Evolutionary conservation across 495 filamentous ascomycete species (phyloP), one percentile per base, ranked within the genome.

Genomic region (Sabuloglossum arenarium): DNA sequence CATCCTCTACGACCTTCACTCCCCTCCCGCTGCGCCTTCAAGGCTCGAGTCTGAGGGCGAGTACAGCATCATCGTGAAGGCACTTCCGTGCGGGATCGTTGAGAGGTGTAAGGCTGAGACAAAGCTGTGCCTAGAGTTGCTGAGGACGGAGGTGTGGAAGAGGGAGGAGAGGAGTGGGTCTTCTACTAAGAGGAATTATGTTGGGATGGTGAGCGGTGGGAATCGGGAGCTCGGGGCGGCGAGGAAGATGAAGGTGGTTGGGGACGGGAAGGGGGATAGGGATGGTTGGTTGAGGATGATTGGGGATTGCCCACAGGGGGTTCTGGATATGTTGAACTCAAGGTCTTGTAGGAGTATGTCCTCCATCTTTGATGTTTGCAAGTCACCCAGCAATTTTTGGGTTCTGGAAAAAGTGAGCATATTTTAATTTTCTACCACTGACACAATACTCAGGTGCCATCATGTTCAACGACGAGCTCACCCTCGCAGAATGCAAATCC

Each of bases 401-500:
- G 28, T 0, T 1, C 28, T 42, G 30, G 27, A n/a, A n/a, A n/a
- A n/a, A n/a, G n/a, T n/a, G n/a, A n/a, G n/a, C n/a, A n/a, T n/a
- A n/a, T n/a, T n/a, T n/a, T n/a, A n/a, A n/a, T n/a, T n/a, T n/a
- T n/a, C n/a, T n/a, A 21, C 16, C 8, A 43, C 19, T 12, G 12
- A 23, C 24, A 14, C 16, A n/a, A n/a, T n/a, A n/a, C n/a, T n/a
- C n/a, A 71, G 69, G 78, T 42, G 87, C 91, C 6, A 85, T 97
- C 67, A 98, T 98, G 91, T 98, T 98, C 70, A 96, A 96, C 61
- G 91, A 98, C 62, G 66, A 66, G 10, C 64, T 97, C 46, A 74
- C 70, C 0, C 55, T 70, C 0, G 73, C 75, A 8, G 78, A 95
- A 62, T 95, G 88, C 63, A 61, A 71, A 47, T 65, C 63, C 14